Conservation (phyloP, 805 yeast species). For the Wickerhamiella siamensis region DNA sequence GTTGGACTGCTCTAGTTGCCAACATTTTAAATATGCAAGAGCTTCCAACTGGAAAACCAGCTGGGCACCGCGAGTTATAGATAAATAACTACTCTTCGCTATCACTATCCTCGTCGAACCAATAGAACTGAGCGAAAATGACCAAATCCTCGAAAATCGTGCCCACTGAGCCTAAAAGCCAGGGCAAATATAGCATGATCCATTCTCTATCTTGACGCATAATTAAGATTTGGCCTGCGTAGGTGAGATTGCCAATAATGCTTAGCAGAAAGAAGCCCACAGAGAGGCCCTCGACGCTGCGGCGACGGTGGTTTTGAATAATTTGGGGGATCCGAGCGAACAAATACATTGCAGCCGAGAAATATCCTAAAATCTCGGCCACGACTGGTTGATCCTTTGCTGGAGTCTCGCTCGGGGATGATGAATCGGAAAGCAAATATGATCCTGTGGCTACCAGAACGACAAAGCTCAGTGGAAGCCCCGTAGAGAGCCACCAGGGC, state of each 20-base stretch:
- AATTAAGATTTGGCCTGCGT: slow-evolving; percentile 56
- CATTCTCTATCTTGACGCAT: slow-evolving; percentile 50
- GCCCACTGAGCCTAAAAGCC: slow-evolving; percentile 70
- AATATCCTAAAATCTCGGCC: slow-evolving; percentile 57
- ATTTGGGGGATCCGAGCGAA: slow-evolving; percentile 80
- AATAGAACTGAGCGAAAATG: slow-evolving; percentile 53
- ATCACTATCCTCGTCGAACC: slow-evolving; percentile 29
- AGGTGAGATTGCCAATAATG: slow-evolving; percentile 60
- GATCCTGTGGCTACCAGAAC: slow-evolving; percentile 49
- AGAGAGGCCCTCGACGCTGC: slow-evolving; percentile 76
- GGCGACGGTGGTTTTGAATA: slow-evolving; percentile 58
- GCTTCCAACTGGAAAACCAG: neutral
- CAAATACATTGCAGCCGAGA: slow-evolving; percentile 52
- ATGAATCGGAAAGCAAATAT: slow-evolving; percentile 32
- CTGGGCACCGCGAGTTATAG: neutral
- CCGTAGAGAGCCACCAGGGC: slow-evolving; percentile 24
- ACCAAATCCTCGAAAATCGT: slow-evolving; percentile 57
- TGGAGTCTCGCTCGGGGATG: slow-evolving; percentile 9
- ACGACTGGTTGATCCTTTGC: slow-evolving; percentile 17
- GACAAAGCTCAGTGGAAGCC: slow-evolving; percentile 49
- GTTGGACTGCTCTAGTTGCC: slow-evolving; percentile 82
- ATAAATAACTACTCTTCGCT: neutral
- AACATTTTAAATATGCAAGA: slow-evolving; percentile 76
- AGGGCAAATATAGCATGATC: slow-evolving; percentile 47
- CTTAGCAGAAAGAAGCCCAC: slow-evolving; percentile 65